Conservation (phyloP, 208 protist genomes). For the Trypanosoma brucei region DNA sequence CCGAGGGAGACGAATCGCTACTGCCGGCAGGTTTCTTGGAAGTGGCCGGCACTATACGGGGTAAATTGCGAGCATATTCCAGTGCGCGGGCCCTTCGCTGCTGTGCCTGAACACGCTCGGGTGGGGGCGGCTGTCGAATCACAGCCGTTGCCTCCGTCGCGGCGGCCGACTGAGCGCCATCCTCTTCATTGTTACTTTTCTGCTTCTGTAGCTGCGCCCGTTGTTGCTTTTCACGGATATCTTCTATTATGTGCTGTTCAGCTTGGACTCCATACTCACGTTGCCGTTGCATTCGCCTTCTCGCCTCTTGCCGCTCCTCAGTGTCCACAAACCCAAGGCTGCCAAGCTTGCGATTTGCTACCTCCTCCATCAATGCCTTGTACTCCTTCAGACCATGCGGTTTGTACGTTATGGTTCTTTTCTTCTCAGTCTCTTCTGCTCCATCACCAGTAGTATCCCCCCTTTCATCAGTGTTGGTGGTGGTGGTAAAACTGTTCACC, state of each 20-base stretch:
- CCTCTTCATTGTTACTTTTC: neutral
- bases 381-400: conserved; percentile 70
- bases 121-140: conserved; percentile 27
- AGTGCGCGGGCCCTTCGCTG: conserved; percentile 50
- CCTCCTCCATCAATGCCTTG: conserved; percentile 52
- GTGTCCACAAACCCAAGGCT: conserved; percentile 73
- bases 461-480: neutral
- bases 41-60: neutral
- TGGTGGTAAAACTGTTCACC: no score
- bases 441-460: neutral
- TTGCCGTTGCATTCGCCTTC: conserved; percentile 39
- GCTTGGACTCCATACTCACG: conserved; percentile 50
- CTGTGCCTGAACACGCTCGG: conserved; percentile 36
- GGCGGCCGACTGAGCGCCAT: neutral
- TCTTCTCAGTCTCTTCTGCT: conserved; percentile 5
- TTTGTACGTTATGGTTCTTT: conserved; percentile 36
- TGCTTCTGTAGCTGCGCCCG: conserved; percentile 13
- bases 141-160: neutral
- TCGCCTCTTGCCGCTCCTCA: conserved; percentile 64
- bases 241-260: conserved; percentile 22
- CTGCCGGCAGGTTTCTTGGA: neutral
- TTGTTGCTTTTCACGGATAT: conserved; percentile 22
- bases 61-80: conserved; percentile 43
- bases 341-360: conserved; percentile 31
- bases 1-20: neutral